phyloP scores from a whole-genome alignment of 2,329 filamentous ascomycete genomes.

The Aureobasidium subglaciale region DNA sequence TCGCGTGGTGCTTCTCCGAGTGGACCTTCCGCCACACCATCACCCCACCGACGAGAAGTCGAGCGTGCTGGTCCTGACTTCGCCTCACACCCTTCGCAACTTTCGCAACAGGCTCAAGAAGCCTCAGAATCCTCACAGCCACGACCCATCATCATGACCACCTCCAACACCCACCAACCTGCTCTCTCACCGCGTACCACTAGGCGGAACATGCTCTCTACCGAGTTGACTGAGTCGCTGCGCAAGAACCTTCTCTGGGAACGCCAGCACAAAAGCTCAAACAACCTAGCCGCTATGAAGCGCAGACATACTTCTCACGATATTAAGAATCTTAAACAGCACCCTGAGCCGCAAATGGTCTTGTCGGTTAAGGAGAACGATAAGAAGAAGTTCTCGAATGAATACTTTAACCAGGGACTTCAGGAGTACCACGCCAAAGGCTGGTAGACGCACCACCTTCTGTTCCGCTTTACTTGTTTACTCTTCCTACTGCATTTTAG shows the following conservation, averaged over 20 bases:
- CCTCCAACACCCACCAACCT: constrained; percentile 52
- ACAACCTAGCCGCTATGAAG: constrained; percentile 81
- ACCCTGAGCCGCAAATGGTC: constrained; percentile 58
- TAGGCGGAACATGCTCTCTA: constrained; percentile 88
- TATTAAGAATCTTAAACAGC: constrained; percentile 78
- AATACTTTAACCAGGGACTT: constrained; percentile 78
- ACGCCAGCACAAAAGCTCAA: constrained; percentile 86
- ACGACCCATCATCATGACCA: constrained; percentile 72
- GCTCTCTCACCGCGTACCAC: constrained; percentile 88
- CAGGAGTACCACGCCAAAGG: constrained; percentile 79
- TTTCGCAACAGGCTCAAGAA: background rate
- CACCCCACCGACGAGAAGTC: constrained; percentile 32
- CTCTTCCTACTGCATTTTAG: constrained; percentile 16
- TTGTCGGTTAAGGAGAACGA: constrained; percentile 23
- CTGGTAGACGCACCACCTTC: constrained; percentile 51
- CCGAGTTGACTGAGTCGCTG: constrained; percentile 87
- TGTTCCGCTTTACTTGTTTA: background rate
- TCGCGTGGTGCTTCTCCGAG: constrained; percentile 62
- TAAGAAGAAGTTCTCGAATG: constrained; percentile 64
- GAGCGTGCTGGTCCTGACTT: constrained; percentile 16
- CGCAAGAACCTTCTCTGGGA: constrained; percentile 91
- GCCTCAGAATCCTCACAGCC: constrained; percentile 46
- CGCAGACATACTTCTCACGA: constrained; percentile 86
- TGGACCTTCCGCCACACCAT: constrained; percentile 58
- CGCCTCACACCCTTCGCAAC: constrained; percentile 3